Evolutionary conservation across 148 eudicot species (phyloP), one percentile per base, ranked within the genome.

Genomic region (Rhododendron williamsianum): DNA sequence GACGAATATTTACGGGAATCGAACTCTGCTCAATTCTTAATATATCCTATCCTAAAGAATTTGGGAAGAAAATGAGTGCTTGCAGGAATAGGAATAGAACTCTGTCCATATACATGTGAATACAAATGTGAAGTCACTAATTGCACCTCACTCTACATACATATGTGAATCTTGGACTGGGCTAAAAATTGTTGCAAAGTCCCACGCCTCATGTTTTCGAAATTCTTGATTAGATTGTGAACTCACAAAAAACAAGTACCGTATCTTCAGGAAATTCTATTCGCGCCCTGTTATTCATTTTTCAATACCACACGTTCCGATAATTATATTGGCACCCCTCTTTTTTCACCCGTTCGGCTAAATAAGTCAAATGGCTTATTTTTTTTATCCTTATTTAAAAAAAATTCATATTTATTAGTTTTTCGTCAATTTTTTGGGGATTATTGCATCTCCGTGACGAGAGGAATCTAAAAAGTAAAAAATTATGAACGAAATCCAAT

Each of bases 1-100:
- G 4, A 3, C 0, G 0, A 41, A 1, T 5, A 0, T 0, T 41
- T 41, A 0, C 0, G 1, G 6, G 0, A 41, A 41, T 41, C 1
- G 1, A 41, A 5, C 7, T 0, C 7, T 41, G 0, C 0, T 0
- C 0, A 41, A 41, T 6, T 41, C 0, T 41, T 41, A 41, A 41
- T 41, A 0, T 41, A 41, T 0, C 0, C 0, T 41, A 5, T 41
- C 6, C 5, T 41, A 41, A 4, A 0, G 5, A 41, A 41, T 41
- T 41, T 41, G 6, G 0, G 0, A 5, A 41, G 0, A 0, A 41
- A 38, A 41, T 0, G 0, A 41, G 0, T 41, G 0, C 5, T 41
- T 5, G 5, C 0, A 0, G 5, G 0, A 41, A 41, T 41, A 0
- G 5, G 0, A 41, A 41, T 41, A 0, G 5, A 41, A 0, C 6